Percentiles rank a stretch among this genome's conserved stretches.
Conservation (phyloP, 2,329 filamentous ascomycete genomes). For the Aureobasidium sp. region DNA sequence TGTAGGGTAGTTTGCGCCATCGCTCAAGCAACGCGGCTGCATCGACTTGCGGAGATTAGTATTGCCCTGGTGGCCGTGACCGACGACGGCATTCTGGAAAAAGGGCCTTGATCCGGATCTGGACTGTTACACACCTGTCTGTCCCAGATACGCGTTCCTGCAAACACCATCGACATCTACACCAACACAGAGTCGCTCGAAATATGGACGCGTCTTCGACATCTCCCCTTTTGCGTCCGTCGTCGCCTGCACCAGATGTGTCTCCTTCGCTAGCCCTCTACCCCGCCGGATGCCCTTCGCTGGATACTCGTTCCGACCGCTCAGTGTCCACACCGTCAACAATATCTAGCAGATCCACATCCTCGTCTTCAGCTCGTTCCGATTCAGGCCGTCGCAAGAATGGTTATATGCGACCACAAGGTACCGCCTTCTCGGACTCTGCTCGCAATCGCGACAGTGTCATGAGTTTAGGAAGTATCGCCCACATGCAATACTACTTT, state of each 20-base stretch:
- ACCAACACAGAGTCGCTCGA: neutral
- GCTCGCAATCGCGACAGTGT: conserved; percentile 88
- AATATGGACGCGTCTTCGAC: conserved; percentile 4
- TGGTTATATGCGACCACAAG: conserved; percentile 81
- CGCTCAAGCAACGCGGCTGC: conserved; percentile 10
- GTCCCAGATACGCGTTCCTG: neutral
- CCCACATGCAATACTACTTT: conserved; percentile 97
- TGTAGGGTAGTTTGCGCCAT: conserved; percentile 1
- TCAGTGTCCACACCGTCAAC: conserved; percentile 43
- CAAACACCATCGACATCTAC: conserved; percentile 3
- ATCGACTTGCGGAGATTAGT: conserved; percentile 6
- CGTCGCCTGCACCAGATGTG: conserved; percentile 57
- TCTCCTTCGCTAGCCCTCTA: conserved; percentile 54
- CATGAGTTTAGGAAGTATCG: conserved; percentile 91
- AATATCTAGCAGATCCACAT: conserved; percentile 33
- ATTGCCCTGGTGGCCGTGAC: conserved; percentile 6
- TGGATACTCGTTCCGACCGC: conserved; percentile 54
- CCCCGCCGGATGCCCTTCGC: conserved; percentile 43
- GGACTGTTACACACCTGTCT: neutral
- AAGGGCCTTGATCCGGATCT: neutral
- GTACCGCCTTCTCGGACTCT: conserved; percentile 81
- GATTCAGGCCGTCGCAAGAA: conserved; percentile 49
- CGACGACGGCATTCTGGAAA: neutral
- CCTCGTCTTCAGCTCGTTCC: conserved; percentile 45
- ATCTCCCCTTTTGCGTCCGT: conserved; percentile 33